Evolutionary conservation across 2,329 filamentous ascomycete genomes (phyloP).

Genomic region (Hawksworthiomyces lignivorus): DNA sequence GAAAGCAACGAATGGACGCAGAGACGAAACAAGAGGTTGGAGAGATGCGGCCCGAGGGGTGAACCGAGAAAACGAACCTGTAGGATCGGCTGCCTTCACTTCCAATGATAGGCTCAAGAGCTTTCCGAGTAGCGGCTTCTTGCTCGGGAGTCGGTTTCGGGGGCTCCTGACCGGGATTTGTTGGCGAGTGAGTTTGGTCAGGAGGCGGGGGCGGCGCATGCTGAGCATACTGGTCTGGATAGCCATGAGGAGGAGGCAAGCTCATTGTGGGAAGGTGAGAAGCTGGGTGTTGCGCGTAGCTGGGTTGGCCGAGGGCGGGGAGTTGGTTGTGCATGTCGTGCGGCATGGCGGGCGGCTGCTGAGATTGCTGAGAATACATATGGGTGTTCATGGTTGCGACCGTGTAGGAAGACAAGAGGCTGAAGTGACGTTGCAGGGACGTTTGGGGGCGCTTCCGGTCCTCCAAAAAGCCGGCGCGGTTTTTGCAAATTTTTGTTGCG

Average conservation of each 20-base stretch:
- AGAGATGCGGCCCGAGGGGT: too few species aligned
- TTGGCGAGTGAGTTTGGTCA: conserved; percentile 6
- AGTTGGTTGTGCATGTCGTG: conserved; percentile 15
- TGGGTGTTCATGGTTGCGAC: conserved; percentile 10
- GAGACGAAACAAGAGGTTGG: background rate
- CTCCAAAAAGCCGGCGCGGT: too few species aligned
- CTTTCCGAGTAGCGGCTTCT: conserved; percentile 15
- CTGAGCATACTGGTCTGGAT: conserved; percentile 13
- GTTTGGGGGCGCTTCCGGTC: too few species aligned
- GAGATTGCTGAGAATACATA: conserved; percentile 7
- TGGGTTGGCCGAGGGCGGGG: conserved; percentile 9
- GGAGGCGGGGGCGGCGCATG: background rate
- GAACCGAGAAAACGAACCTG: conserved; percentile 14
- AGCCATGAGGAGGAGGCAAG: conserved; percentile 12
- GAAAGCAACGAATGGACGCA: background rate
- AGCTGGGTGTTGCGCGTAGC: conserved; percentile 5
- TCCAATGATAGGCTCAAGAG: conserved; percentile 15
- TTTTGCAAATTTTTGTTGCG: too few species aligned
- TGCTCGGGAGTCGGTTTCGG: conserved; percentile 13
- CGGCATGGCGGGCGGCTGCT: conserved; percentile 8
- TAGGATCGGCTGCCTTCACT: conserved; percentile 15
- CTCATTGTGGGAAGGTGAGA: conserved; percentile 13
- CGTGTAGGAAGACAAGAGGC: background rate
- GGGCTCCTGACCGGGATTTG: conserved; percentile 5
- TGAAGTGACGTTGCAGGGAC: too few species aligned